Conservation (phyloP, 805 yeast species). For the Metschnikowia chrysomelidarum region DNA sequence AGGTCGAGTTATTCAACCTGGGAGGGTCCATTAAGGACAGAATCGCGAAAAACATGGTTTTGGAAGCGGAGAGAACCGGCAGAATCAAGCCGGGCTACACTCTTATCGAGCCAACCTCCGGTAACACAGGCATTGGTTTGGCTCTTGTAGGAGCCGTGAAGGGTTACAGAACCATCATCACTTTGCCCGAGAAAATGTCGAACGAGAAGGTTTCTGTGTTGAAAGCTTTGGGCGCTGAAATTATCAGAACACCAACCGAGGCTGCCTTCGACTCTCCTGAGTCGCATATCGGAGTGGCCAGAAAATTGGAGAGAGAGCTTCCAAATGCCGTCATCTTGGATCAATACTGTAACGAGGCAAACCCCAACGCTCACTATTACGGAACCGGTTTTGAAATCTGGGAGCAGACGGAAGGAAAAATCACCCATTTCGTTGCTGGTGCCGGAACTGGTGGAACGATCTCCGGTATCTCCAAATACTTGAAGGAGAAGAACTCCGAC, state of each 20-base stretch:
- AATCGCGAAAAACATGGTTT: slow-evolving; percentile 83
- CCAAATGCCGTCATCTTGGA: slow-evolving; percentile 83
- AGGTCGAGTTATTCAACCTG: slow-evolving; percentile 79
- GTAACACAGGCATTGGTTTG: slow-evolving; percentile 88
- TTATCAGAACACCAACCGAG: slow-evolving; percentile 86
- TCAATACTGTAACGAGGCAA: slow-evolving; percentile 74
- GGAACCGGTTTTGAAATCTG: slow-evolving; percentile 87
- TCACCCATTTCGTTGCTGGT: slow-evolving; percentile 80
- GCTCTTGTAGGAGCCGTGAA: slow-evolving; percentile 85
- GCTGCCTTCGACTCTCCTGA: slow-evolving; percentile 94
- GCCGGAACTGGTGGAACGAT: slow-evolving; percentile 98
- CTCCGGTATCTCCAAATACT: slow-evolving; percentile 79
- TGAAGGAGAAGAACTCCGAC: slow-evolving; percentile 67
- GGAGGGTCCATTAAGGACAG: slow-evolving; percentile 92
- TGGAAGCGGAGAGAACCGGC: slow-evolving; percentile 78
- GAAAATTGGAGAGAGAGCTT: slow-evolving; percentile 73
- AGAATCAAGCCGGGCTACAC: slow-evolving; percentile 82
- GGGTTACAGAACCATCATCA: slow-evolving; percentile 84
- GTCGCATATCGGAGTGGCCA: slow-evolving; percentile 86
- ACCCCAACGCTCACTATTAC: slow-evolving; percentile 80
- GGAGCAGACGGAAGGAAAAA: slow-evolving; percentile 70
- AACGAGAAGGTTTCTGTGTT: slow-evolving; percentile 86
- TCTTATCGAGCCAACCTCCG: slow-evolving; percentile 85
- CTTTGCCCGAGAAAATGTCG: slow-evolving; percentile 89
- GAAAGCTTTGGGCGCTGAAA: slow-evolving; percentile 88